phyloP scores from a whole-genome alignment of 805 yeast species.

The Hanseniaspora jakobsenii region DNA sequence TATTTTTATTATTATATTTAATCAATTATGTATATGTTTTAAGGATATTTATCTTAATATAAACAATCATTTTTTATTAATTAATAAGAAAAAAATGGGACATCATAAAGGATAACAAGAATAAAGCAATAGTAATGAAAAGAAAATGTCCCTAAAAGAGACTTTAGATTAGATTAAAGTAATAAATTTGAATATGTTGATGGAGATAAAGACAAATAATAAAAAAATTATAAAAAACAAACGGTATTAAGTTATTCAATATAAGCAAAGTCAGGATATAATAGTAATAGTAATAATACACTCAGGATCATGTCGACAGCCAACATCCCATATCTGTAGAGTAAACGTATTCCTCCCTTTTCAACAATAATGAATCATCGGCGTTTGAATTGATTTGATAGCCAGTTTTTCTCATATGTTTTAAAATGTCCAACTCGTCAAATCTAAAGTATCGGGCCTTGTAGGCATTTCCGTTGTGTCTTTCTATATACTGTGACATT shows the following conservation, averaged over 20 bases:
- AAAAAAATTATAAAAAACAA: not conserved
- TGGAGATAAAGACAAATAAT: no score
- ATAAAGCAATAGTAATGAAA: no score
- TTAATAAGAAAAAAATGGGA: no score
- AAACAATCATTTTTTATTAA: no score
- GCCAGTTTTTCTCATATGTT: not conserved
- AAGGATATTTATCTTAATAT: no score
- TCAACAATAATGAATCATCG: not conserved
- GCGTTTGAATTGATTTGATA: not conserved
- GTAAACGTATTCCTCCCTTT: not conserved
- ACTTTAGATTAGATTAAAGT: no score
- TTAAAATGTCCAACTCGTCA: not conserved
- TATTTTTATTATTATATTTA: no score
- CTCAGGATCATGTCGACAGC: not conserved
- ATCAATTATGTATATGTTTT: no score
- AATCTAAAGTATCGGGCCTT: conserved; percentile 2
- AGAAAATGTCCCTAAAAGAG: no score
- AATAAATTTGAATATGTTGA: no score
- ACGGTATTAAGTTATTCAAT: not conserved
- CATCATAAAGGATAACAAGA: no score
- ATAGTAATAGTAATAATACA: no score
- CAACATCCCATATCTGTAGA: conserved; percentile 2
- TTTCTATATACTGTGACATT: not conserved
- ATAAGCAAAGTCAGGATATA: not conserved
- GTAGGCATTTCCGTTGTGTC: not conserved